Percentiles rank a stretch among this genome's conserved stretches.
Conservation (phyloP, 345 rosid species). For the Noccaea bulbosa region DNA sequence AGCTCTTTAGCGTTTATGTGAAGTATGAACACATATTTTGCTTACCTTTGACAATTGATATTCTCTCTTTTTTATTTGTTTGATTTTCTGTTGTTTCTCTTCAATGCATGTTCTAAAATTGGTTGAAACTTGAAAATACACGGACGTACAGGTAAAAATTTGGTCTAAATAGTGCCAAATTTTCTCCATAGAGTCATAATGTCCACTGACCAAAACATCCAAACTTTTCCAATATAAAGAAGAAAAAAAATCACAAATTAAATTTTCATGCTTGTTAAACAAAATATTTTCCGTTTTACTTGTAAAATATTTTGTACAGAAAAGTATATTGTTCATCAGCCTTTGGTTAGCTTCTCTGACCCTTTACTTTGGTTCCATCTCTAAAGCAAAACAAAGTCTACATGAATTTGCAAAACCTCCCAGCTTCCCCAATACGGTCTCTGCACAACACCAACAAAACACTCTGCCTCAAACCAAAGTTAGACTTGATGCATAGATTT, state of each 20-base stretch:
- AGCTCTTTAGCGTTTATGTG: slow-evolving; percentile 25
- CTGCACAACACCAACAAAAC: slow-evolving; percentile 45
- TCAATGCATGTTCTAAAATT: not conserved
- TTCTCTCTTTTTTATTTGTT: not conserved
- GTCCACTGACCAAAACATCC: not conserved
- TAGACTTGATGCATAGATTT: slow-evolving; percentile 32
- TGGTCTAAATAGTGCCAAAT: not conserved
- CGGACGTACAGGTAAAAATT: no score
- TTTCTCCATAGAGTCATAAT: not conserved
- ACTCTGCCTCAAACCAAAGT: slow-evolving; percentile 33
- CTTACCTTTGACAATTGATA: slow-evolving; percentile 19
- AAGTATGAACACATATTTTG: slow-evolving; percentile 35
- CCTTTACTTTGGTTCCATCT: slow-evolving; percentile 21
- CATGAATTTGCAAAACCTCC: slow-evolving; percentile 41
- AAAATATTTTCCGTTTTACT: slow-evolving; percentile 7
- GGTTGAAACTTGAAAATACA: no score
- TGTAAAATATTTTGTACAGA: slow-evolving; percentile 27
- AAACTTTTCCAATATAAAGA: not conserved
- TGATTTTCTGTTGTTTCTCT: not conserved
- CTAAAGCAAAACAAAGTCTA: slow-evolving; percentile 39
- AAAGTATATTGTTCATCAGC: slow-evolving; percentile 24
- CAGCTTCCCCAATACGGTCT: slow-evolving; percentile 45
- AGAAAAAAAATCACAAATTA: not conserved
- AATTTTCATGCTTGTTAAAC: slow-evolving; percentile 9
- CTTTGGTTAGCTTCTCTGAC: slow-evolving; percentile 33